phyloP scores from a whole-genome alignment of 306 rosid genomes.

The Glycine tomentella region DNA sequence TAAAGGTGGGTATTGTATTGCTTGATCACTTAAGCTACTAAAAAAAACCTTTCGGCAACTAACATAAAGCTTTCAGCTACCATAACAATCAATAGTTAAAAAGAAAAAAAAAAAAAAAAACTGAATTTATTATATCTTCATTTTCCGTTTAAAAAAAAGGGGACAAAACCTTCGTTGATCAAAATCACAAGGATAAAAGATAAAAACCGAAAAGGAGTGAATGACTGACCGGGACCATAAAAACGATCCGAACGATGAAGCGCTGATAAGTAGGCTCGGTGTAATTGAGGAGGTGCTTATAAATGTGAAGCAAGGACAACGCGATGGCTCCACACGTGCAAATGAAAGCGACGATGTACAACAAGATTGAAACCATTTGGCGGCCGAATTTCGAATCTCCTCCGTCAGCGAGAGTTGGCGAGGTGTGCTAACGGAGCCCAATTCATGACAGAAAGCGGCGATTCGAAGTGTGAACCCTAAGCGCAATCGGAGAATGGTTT shows the following conservation, averaged over 20 bases:
- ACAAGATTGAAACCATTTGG: slow-evolving; percentile 68
- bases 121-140: neutral
- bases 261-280: slow-evolving; percentile 92
- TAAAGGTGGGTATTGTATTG: neutral
- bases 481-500: slow-evolving; percentile 24
- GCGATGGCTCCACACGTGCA: slow-evolving; percentile 83
- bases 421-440: slow-evolving; percentile 15
- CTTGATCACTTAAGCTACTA: slow-evolving; percentile 23
- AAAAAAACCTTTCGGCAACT: neutral
- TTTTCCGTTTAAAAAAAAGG: too few species aligned
- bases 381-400: neutral
- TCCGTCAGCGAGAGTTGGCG: neutral
- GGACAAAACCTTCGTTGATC: too few species aligned
- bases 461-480: slow-evolving; percentile 32
- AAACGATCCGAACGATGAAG: slow-evolving; percentile 82
- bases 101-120: too few species aligned
- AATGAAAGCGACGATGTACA: slow-evolving; percentile 64
- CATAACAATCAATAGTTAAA: neutral
- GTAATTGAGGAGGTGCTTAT: slow-evolving; percentile 81
- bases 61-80: neutral
- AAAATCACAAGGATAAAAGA: too few species aligned
- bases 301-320: slow-evolving; percentile 72
- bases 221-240: slow-evolving; percentile 85
- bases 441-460: neutral
- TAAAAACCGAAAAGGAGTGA: neutral